Base-by-base conservation (phyloP, 2,329 filamentous ascomycete species). In the Zymoseptoria pseudotritici region DNA sequence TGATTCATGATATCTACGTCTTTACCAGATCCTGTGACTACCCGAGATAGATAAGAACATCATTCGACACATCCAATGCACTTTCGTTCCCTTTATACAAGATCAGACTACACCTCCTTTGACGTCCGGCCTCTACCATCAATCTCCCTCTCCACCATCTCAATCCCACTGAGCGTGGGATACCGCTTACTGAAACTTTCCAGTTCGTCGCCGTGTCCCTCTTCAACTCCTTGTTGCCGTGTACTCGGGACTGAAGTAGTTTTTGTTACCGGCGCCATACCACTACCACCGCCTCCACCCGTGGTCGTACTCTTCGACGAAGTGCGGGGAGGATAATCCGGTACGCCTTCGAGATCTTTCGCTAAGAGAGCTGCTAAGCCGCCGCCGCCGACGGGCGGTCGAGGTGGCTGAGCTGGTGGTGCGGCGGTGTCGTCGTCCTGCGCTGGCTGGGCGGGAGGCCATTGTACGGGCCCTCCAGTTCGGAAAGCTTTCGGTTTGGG, bases 151-250 rank as follows among this genome's bases (percentile, higher is more conserved):
- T 94, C 89, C 13, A 91, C 88, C 86, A 93, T 89, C 77, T 97
- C 92, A 67, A 97, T 83, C 9, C 90, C 84, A 58, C 86, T 88
- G 60, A 97, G 78, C 71, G 89, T 95, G 0, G 93, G 93, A 74
- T 91, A 97, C 60, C 91, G 81, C 75, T 91, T 91, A 61, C 86
- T 87, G 72, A 97, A 97, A 42, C 62, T 64, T 17, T 65, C 65
- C n/a, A 65, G 21, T 42, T 66, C 63, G 17, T 65, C 60, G 17
- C 36, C 36, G 2, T 20, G 17, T 13, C 36, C 55, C 17, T 46
- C 36, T 1, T 1, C 22, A 53, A 53, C 13, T 52, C 59, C 17
- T 53, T 57, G 1, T 31, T 56, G 19, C 36, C 58, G 4, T 55
- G 53, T 19, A 6, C 21, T 49, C 10, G 42, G 50, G 4, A 56